Evolutionary conservation across 345 rosid genomes (phyloP).

Genomic region (Moricandia arvensis): DNA sequence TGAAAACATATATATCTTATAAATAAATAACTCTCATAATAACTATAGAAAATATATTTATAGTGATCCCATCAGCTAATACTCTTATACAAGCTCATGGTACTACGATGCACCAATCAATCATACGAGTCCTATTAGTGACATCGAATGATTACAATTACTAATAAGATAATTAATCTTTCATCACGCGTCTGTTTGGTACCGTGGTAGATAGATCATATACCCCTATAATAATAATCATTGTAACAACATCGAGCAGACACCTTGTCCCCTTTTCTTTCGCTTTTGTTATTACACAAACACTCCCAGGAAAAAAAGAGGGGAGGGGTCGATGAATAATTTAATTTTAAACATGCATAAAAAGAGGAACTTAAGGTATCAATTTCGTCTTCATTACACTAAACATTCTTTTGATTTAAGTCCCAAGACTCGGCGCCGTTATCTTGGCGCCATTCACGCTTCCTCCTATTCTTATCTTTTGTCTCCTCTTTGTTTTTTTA

Average conservation of each 20-base stretch:
- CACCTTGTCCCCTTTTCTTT: conserved; percentile 24
- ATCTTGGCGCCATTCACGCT: conserved; percentile 41
- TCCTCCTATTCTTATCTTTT: not conserved
- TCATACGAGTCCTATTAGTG: not conserved
- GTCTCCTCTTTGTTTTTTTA: not conserved
- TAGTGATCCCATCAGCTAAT: no score
- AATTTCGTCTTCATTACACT: conserved; percentile 28
- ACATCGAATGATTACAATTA: conserved; percentile 18
- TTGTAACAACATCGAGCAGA: conserved; percentile 29
- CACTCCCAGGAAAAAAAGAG: not conserved
- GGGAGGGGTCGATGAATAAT: not conserved
- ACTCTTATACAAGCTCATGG: no score
- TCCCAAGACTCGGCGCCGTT: conserved; percentile 38
- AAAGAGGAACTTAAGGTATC: conserved; percentile 33
- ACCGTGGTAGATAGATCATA: not conserved
- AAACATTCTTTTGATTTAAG: conserved; percentile 17
- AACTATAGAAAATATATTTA: no score
- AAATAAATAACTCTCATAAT: no score
- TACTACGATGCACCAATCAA: no score
- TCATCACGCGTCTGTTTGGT: conserved; percentile 21
- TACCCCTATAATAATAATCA: not conserved
- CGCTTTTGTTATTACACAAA: conserved; percentile 18
- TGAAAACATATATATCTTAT: no score
- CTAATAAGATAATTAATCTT: not conserved
- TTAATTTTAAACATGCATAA: conserved; percentile 11